A percentile compares a stretch with the other conserved stretches of the same genome.
phyloP scores from a whole-genome alignment of 768 basidiomycete species.

The Wakefieldia striispora region DNA sequence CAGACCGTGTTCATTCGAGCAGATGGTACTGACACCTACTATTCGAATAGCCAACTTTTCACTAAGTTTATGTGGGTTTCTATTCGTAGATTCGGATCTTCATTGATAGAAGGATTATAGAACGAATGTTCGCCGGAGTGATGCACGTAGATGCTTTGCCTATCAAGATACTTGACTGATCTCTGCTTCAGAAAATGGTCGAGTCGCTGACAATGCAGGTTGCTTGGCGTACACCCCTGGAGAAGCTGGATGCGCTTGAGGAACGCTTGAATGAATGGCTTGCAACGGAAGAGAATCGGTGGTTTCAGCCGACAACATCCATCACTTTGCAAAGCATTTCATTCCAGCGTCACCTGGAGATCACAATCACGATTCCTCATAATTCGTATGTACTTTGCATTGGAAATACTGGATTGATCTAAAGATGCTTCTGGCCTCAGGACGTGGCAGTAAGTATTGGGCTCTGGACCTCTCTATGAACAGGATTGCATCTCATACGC shows the following conservation, averaged over 20 bases:
- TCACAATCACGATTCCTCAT: conserved; percentile 64
- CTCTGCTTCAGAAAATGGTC: conserved; percentile 52
- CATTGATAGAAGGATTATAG: conserved; percentile 31
- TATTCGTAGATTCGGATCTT: not conserved
- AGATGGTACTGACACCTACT: conserved; percentile 79
- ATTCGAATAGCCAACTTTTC: conserved; percentile 77
- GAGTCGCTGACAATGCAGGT: conserved; percentile 70
- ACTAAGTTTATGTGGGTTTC: conserved; percentile 65
- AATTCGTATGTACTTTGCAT: conserved; percentile 38
- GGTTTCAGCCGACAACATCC: conserved; percentile 69
- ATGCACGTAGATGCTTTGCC: conserved; percentile 35
- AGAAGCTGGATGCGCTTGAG: conserved; percentile 70
- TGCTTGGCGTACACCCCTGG: conserved; percentile 71
- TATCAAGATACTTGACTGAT: conserved; percentile 8
- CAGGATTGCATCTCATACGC: conserved; percentile 4
- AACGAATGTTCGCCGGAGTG: conserved; percentile 72
- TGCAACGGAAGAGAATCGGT: conserved; percentile 73
- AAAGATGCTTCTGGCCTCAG: conserved; percentile 15
- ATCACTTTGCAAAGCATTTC: conserved; percentile 62
- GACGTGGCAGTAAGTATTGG: conserved; percentile 34
- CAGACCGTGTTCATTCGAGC: conserved; percentile 68
- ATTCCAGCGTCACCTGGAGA: conserved; percentile 62
- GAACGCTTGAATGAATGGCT: conserved; percentile 71
- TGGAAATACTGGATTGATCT: not conserved
- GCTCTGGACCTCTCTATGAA: not conserved